A percentile compares a stretch with the other conserved stretches of the same genome.
phyloP scores from a whole-genome alignment of 148 eudicot genomes.

The Diospyros lotus region DNA sequence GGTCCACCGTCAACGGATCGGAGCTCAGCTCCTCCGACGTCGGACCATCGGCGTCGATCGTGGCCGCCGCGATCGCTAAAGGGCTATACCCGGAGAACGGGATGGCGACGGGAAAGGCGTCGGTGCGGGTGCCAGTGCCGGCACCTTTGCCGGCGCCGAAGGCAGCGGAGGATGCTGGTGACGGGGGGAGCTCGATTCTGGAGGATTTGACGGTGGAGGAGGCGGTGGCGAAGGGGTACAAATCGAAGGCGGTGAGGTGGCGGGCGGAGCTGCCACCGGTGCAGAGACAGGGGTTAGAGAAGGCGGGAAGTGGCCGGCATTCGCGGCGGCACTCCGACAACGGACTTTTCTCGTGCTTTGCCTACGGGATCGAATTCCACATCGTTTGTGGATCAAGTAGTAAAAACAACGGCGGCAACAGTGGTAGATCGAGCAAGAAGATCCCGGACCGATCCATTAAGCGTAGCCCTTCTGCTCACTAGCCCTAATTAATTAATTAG shows the following conservation, averaged over 20 bases:
- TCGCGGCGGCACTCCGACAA: constrained; percentile 26
- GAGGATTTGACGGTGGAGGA: constrained; percentile 29
- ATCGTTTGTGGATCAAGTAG: constrained; percentile 25
- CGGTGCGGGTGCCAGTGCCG: no score
- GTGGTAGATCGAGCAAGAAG: not conserved
- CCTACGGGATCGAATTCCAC: constrained; percentile 26
- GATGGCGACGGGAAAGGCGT: no score
- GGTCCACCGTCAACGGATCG: constrained; percentile 6
- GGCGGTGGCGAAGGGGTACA: constrained; percentile 18
- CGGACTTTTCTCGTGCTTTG: constrained; percentile 30
- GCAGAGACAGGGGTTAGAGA: not conserved
- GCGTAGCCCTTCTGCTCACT: not conserved
- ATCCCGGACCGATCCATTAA: not conserved
- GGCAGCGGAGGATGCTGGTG: constrained; percentile 4
- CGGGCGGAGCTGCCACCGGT: not conserved
- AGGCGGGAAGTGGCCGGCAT: not conserved
- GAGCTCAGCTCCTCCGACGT: constrained; percentile 12
- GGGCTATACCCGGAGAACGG: not conserved
- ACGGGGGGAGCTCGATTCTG: constrained; percentile 18
- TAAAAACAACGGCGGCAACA: not conserved
- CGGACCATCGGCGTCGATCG: constrained; percentile 24
- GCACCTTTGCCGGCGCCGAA: not conserved
- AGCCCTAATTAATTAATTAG: no score
- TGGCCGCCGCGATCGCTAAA: constrained; percentile 21
- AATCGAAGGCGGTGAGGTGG: not conserved